A percentile compares a stretch with the other conserved stretches of the same genome.
Evolutionary conservation across 129 eudicot species (phyloP).

Genomic region (Flaveria brownii): DNA sequence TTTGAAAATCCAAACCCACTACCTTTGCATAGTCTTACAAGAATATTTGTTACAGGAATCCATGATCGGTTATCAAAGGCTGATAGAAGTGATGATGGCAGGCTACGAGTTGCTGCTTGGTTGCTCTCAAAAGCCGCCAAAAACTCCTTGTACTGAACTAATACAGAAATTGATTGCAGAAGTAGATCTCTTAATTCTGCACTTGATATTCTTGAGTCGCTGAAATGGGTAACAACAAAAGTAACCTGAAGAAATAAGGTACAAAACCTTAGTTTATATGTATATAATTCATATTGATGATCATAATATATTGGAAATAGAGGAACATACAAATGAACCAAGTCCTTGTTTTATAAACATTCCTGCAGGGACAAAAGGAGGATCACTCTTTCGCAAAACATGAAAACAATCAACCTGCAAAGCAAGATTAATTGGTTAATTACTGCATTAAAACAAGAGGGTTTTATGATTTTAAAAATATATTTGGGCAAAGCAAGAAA

Average conservation of each 20-base stretch:
- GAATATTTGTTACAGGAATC: conserved; percentile 90
- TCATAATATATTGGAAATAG: conserved; percentile 1
- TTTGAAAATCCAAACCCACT: conserved; percentile 87
- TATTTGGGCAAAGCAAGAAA: neutral
- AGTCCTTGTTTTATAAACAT: conserved; percentile 88
- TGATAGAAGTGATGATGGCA: conserved; percentile 82
- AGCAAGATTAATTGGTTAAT: conserved; percentile 17
- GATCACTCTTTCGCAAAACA: conserved; percentile 95
- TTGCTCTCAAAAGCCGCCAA: conserved; percentile 79
- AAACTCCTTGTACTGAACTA: conserved; percentile 88
- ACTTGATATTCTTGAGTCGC: conserved; percentile 89
- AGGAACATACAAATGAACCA: conserved; percentile 76
- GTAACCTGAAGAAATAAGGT: conserved; percentile 60
- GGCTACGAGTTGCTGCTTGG: conserved; percentile 69
- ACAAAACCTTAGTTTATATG: conserved; percentile 21
- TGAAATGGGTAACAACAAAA: conserved; percentile 84
- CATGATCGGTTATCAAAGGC: conserved; percentile 96
- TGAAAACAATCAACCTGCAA: conserved; percentile 94
- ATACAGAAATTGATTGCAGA: conserved; percentile 86
- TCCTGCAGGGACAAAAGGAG: conserved; percentile 87
- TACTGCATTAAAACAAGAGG: neutral
- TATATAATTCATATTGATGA: neutral
- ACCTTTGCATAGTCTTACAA: conserved; percentile 83
- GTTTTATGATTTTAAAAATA: neutral
- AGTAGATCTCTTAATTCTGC: conserved; percentile 91